Base-by-base conservation (phyloP, 2,329 filamentous ascomycete genomes). In the Penicillium sp. region DNA sequence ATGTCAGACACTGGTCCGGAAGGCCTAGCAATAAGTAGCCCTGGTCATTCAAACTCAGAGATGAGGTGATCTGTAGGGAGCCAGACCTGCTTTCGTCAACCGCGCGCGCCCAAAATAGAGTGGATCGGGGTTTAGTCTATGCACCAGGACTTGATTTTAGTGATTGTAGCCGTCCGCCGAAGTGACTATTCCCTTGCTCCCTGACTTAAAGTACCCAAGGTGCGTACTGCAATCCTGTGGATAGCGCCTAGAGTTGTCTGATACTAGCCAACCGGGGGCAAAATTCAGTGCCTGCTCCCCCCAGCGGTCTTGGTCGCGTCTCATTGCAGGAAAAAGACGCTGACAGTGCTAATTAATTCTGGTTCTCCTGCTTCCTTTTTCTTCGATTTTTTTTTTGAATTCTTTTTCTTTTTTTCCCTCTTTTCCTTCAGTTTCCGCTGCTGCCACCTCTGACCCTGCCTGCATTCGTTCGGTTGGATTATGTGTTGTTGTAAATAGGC, bases 51-150 rank as follows among this genome's bases (percentile, higher is more conserved):
- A 62, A 64, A 62, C 56, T 44, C 56, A 65, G 56, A 53, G 56
- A 52, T 63, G 62, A 35, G 60, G 51, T 56, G 56, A 63, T 51
- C 53, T 63, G 55, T 47, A 60, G 52, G 60, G 61, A 63, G 46
- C 60, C 63, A 62, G 60, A 52, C 41, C 52, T 49, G 19, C 47
- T 60, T 60, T 55, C 23, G 58, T 55, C 50, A 56, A 60, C 38
- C 30, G 56, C 49, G 51, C 55, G 55, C 57, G 58, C 67, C 65
- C 64, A 66, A 66, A 69, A 67, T 69, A 69, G 65, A 69, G 65
- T 64, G 67, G 65, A 66, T 64, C 65, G 60, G 64, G 58, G 53
- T 62, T 65, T 61, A 49, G 51, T 41, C 61, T 58, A 59, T 66
- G 65, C 63, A 67, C 63, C 56, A 64, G 48, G 64, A 60, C 64